Evolutionary conservation across 2,329 filamentous ascomycete species (phyloP), one percentile per base, ranked within the genome.

Genomic region (Talaromyces rugulosus): DNA sequence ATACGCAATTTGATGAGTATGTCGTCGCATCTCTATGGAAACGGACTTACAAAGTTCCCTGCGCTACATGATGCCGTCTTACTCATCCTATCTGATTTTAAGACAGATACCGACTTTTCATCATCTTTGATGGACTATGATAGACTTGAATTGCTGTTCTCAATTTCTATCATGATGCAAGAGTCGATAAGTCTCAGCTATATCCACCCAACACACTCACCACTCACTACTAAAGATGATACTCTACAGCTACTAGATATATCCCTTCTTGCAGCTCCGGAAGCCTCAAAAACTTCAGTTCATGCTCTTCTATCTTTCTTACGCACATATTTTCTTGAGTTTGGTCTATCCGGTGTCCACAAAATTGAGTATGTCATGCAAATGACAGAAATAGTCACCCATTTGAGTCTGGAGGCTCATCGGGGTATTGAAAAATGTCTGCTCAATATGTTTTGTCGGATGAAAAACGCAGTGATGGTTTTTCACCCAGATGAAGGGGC

Each of bases 1-100:
- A 69, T 71, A 67, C 62, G 69, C 28, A 70, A 66, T 0, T 65
- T 71, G 67, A 65, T 71, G 67, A 65, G 67, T 18, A 54, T 52
- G 47, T 62, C 54, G 27, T 66, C 63, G 18, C 16, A 60, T 66
- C 16, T 69, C 61, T 53, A 62, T 5, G 27, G 40, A 47, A 28
- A 31, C n/a, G 36, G 51, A 23, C 58, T 60, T 8, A 40, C 36
- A n/a, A 27, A 30, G 27, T 60, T 60, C 34, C 58, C 58, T 4
- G 28, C 52, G 9, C 40, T 60, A 14, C 34, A 55, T n/a, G 33
- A 7, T 33, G 40, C 53, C 4, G 50, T 60, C 8, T 16, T 28
- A 31, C 9, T 44, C 7, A 56, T 60, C 31, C 53, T 30, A 33
- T 36, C 36, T 18, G 56, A 51, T 18, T 56, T 44, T 9, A 14